Evolutionary conservation across 352 stramenopile species (phyloP).

Genomic region (Elongisporangium prolatum): DNA sequence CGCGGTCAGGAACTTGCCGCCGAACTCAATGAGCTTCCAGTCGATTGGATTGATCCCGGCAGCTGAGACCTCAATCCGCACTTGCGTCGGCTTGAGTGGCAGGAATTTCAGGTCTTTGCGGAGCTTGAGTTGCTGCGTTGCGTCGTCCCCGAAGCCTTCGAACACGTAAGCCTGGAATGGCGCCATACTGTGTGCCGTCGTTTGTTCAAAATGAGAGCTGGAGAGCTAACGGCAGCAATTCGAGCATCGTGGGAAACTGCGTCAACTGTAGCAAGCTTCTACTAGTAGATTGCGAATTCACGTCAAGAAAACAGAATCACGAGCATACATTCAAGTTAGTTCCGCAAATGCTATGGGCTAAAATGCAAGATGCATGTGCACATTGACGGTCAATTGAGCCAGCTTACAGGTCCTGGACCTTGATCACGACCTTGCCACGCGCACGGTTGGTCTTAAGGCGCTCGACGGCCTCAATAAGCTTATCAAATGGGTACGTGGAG

Average conservation of each 20-base stretch:
- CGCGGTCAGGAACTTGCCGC: slow-evolving; percentile 10
- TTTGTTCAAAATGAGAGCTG: background rate
- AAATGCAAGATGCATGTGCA: no score
- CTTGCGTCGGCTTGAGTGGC: slow-evolving; percentile 1
- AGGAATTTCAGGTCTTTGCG: background rate
- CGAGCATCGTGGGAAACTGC: background rate
- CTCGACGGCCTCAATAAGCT: slow-evolving; percentile 24
- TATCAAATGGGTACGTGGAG: slow-evolving; percentile 18
- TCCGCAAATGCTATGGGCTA: background rate
- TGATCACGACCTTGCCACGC: slow-evolving; percentile 37
- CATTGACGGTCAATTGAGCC: no score
- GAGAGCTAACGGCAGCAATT: background rate
- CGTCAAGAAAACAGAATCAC: background rate
- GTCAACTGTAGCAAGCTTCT: background rate
- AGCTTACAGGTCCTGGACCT: slow-evolving; percentile 15
- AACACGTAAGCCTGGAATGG: background rate
- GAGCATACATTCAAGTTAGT: background rate
- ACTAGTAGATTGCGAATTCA: no score
- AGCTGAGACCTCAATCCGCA: background rate
- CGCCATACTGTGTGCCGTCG: background rate
- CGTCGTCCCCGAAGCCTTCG: background rate
- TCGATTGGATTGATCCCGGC: background rate
- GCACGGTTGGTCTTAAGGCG: slow-evolving; percentile 24
- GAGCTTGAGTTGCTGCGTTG: background rate
- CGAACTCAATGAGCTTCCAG: slow-evolving; percentile 11